phyloP scores from a whole-genome alignment of 1,139 yeast genomes.

The Debaryomyces fabryi region DNA sequence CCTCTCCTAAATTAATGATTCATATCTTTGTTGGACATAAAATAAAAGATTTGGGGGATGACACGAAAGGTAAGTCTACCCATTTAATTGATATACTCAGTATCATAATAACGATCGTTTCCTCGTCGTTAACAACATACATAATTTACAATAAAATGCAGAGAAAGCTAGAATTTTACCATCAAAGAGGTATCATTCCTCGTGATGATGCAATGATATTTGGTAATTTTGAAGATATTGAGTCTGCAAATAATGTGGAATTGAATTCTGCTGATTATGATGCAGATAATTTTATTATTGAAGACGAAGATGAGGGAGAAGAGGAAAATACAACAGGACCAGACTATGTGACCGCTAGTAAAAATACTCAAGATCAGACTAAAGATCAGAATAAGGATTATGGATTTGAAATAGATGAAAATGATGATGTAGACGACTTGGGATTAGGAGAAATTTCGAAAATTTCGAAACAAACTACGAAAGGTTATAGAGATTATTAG shows the following conservation, averaged over 20 bases:
- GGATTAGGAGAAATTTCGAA: constrained; percentile 6
- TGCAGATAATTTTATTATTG: constrained; percentile 42
- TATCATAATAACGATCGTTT: constrained; percentile 57
- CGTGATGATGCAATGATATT: constrained; percentile 38
- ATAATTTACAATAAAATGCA: constrained; percentile 68
- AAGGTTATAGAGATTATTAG: constrained; percentile 8
- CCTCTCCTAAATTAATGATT: constrained; percentile 80
- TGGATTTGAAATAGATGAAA: constrained; percentile 5
- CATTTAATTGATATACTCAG: constrained; percentile 66
- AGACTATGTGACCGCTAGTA: neutral
- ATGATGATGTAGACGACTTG: constrained; percentile 7
- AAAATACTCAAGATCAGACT: neutral
- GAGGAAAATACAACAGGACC: neutral
- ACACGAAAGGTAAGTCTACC: constrained; percentile 50
- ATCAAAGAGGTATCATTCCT: constrained; percentile 19
- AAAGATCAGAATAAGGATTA: neutral
- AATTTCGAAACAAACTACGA: neutral
- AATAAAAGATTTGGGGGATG: constrained; percentile 68
- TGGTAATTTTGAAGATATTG: constrained; percentile 44
- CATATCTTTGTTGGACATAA: constrained; percentile 83
- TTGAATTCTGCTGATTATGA: constrained; percentile 38
- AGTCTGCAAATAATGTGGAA: constrained; percentile 33
- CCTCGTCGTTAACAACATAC: constrained; percentile 68
- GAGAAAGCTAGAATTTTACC: constrained; percentile 38
- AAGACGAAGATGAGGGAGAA: constrained; percentile 27